Base-by-base conservation (phyloP, 306 rosid genomes). In the Malus fusca region DNA sequence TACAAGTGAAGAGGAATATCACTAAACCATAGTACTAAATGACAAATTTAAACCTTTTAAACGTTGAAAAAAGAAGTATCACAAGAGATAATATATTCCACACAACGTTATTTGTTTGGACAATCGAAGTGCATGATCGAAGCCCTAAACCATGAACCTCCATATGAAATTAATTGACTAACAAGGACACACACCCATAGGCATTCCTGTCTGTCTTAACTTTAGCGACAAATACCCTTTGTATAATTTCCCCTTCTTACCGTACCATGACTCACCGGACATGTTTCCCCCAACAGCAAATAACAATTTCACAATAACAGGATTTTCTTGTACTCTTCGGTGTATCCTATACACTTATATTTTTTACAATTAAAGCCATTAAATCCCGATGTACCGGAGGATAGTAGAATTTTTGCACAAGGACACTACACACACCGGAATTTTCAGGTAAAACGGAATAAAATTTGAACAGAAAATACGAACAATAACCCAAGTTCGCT, bases 401-500 rank as follows among this genome's bases (percentile, higher is more conserved):
- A 48, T 17, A 0, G 55, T 48, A 48, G 18, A 42, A 40, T 46
- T 74, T 82, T 81, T 73, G 82, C 91, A 77, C 71, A 55, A 73
- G 78, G 66, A 66, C 74, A 79, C 72, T 30, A 77, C 78, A 37
- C 75, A 59, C n/a, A 58, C 4, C 25, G 19, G 6, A 12, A 35
- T 2, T 44, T 19, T 46, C 46, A 64, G 31, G 6, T 2, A 56
- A 60, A 11, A 4, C 11, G 17, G n/a, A 62, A 8, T 1, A 31
- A 73, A 76, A 67, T 73, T 68, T 64, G 46, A 78, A 70, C 37
- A 71, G 80, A 85, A 89, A 85, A 89, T 71, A 79, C 81, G 66
- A 79, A 81, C 66, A 70, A 81, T 66, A 75, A 60, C 67, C 83
- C 79, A 73, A 84, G 86, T 83, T 76, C 86, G 75, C 79, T 75